phyloP scores from a whole-genome alignment of 768 basidiomycete genomes.

The Melanogaster broomeanus region DNA sequence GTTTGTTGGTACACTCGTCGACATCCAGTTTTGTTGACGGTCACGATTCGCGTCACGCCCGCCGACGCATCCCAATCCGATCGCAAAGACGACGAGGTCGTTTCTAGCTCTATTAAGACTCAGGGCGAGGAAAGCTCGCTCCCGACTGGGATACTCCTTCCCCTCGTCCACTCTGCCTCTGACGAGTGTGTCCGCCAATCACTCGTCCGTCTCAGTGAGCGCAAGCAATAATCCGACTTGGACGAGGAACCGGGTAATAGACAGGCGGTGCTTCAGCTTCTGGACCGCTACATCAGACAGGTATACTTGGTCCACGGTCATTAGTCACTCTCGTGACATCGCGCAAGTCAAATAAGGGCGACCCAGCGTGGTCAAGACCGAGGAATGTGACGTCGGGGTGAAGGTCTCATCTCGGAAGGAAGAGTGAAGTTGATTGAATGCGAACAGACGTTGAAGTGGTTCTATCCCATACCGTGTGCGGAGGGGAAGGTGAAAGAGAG shows the following conservation, averaged over 20 bases:
- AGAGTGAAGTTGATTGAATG: slow-evolving; percentile 46
- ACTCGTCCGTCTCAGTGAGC: slow-evolving; percentile 1
- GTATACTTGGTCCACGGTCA: slow-evolving; percentile 16
- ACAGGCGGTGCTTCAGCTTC: too few species aligned
- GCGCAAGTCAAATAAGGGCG: neutral
- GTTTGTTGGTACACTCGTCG: slow-evolving; percentile 64
- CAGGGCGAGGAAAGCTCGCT: slow-evolving; percentile 34
- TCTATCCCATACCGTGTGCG: slow-evolving; percentile 37
- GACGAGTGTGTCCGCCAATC: slow-evolving; percentile 31
- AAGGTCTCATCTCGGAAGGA: slow-evolving; percentile 48
- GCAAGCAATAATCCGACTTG: neutral
- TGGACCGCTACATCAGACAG: slow-evolving; percentile 1
- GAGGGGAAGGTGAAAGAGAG: slow-evolving; percentile 24
- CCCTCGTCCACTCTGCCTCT: slow-evolving; percentile 84
- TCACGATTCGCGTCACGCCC: slow-evolving; percentile 61
- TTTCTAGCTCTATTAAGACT: neutral
- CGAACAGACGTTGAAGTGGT: slow-evolving; percentile 54
- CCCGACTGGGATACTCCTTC: slow-evolving; percentile 88
- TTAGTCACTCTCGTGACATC: slow-evolving; percentile 6
- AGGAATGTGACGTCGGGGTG: slow-evolving; percentile 42
- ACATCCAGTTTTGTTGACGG: slow-evolving; percentile 70
- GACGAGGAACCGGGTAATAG: slow-evolving; percentile 1
- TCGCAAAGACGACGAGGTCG: neutral
- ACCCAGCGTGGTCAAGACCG: slow-evolving; percentile 10
- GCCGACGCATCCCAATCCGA: slow-evolving; percentile 47